A percentile compares a stretch with the other conserved stretches of the same genome.
Evolutionary conservation across 1,284 basidiomycete genomes (phyloP).

Genomic region (Boletus subluridellus): DNA sequence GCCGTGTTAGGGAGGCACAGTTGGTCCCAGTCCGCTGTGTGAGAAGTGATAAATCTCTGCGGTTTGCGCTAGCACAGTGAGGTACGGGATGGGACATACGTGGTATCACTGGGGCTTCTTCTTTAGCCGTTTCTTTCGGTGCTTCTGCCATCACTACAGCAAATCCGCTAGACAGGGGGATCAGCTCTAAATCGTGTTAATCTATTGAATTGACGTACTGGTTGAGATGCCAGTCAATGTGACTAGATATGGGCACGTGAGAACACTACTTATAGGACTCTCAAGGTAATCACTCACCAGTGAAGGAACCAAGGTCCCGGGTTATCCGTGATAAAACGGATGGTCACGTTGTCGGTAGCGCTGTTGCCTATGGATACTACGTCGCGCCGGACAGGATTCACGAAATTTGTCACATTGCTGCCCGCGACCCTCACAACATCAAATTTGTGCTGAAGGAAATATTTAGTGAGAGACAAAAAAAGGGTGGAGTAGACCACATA

Average conservation of each 20-base stretch:
- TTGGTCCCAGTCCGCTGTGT: slow-evolving; percentile 19
- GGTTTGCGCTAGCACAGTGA: too few species aligned
- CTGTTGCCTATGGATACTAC: slow-evolving; percentile 21
- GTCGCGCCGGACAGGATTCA: slow-evolving; percentile 30
- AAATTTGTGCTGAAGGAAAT: slow-evolving; percentile 23
- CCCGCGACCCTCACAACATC: slow-evolving; percentile 24
- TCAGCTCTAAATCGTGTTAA: neutral
- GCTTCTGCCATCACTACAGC: slow-evolving; percentile 36
- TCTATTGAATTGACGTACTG: slow-evolving; percentile 23
- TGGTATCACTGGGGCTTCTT: slow-evolving; percentile 15
- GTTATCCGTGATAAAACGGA: slow-evolving; percentile 47
- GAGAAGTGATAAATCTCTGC: neutral
- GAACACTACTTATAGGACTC: neutral
- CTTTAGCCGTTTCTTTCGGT: neutral
- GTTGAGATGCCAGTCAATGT: slow-evolving; percentile 41
- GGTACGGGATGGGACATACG: slow-evolving; percentile 7
- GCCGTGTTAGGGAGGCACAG: slow-evolving; percentile 11
- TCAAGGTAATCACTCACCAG: slow-evolving; percentile 32
- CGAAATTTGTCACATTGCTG: slow-evolving; percentile 22
- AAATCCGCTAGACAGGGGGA: slow-evolving; percentile 26
- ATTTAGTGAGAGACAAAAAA: neutral
- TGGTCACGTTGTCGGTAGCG: slow-evolving; percentile 37
- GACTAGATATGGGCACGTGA: slow-evolving; percentile 22
- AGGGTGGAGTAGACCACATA: slow-evolving; percentile 13
- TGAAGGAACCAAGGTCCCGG: slow-evolving; percentile 49